Evolutionary conservation across 768 basidiomycete species (phyloP).

Genomic region (Macrolepiota dolichaula): DNA sequence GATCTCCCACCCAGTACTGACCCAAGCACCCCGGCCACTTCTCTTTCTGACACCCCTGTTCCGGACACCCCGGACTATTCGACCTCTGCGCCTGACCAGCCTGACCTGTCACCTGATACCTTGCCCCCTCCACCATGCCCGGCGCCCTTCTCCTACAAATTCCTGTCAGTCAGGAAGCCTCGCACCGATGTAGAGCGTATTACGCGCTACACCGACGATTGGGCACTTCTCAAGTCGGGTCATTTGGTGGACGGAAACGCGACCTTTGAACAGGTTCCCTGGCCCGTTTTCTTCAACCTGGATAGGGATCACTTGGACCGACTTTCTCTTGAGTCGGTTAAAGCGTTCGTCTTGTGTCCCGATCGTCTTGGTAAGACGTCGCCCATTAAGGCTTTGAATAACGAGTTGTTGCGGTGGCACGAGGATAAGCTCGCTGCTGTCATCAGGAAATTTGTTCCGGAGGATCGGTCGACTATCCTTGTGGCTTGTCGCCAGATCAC

Average conservation of each 20-base stretch:
- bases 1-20: background rate
- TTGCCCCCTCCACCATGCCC: background rate
- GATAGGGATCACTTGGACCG: background rate
- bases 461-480: background rate
- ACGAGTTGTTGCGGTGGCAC: conserved; percentile 1
- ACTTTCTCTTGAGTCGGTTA: background rate
- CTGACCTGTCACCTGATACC: too few species aligned
- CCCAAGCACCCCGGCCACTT: background rate
- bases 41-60: background rate
- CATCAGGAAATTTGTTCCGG: background rate
- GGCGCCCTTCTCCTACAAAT: background rate
- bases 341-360: background rate
- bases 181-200: background rate
- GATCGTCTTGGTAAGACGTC: background rate
- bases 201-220: background rate
- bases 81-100: too few species aligned
- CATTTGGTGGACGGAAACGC: background rate
- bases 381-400: background rate
- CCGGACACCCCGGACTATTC: background rate
- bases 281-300: conserved; percentile 1
- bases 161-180: background rate
- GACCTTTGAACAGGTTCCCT: background rate
- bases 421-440: background rate
- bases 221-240: background rate
- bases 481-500: background rate